A percentile compares a stretch with the other conserved stretches of the same genome.
phyloP scores from a whole-genome alignment of 73 alveolate genomes.

The Paramecium biaurelia region DNA sequence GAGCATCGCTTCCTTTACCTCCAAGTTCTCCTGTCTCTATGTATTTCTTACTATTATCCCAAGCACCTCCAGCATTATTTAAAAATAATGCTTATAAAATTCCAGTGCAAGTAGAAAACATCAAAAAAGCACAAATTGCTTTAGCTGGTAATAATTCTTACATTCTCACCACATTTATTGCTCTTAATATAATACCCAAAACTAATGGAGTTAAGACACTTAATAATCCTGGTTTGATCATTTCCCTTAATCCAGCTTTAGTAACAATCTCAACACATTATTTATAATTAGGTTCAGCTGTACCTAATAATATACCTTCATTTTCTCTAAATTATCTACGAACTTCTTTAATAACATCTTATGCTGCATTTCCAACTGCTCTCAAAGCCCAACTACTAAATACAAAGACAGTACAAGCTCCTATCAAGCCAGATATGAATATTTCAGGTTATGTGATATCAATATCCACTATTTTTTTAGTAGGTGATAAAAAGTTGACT shows the following conservation, averaged over 20 bases:
- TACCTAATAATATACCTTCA: slow-evolving; percentile 77
- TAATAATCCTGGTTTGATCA: slow-evolving; percentile 82
- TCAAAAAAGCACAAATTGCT: slow-evolving; percentile 81
- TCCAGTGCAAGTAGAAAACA: slow-evolving; percentile 92
- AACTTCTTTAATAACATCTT: slow-evolving; percentile 82
- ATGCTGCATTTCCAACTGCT: slow-evolving; percentile 87
- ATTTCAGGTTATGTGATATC: slow-evolving; percentile 87
- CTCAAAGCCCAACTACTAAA: slow-evolving; percentile 81
- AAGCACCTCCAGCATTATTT: slow-evolving; percentile 96
- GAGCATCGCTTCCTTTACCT: slow-evolving; percentile 93
- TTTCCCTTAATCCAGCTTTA: slow-evolving; percentile 80
- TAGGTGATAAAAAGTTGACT: slow-evolving; percentile 68
- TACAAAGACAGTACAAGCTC: slow-evolving; percentile 81
- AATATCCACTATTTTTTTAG: slow-evolving; percentile 54
- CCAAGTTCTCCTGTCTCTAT: slow-evolving; percentile 89
- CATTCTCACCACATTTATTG: slow-evolving; percentile 60
- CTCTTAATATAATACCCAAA: slow-evolving; percentile 74
- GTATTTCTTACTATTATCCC: slow-evolving; percentile 94
- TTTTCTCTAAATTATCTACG: slow-evolving; percentile 82
- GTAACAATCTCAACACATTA: slow-evolving; percentile 76
- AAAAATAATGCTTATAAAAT: slow-evolving; percentile 86
- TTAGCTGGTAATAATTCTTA: slow-evolving; percentile 75
- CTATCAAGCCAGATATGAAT: slow-evolving; percentile 77
- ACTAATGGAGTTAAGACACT: slow-evolving; percentile 73
- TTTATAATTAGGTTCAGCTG: slow-evolving; percentile 79